Evolutionary conservation across 176 grass and related monocot genomes (phyloP).

Genomic region (Hordeum vulgare): MorexV3_pseudomolecules_assembly NC_058524.1:581242828-581243327

Average conservation of each 20-base stretch:
- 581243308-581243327: slow-evolving; percentile 21
- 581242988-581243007: not conserved
- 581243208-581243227: not conserved
- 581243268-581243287: slow-evolving; percentile 43
- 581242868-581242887: slow-evolving; percentile 14
- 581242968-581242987: slow-evolving; percentile 9
- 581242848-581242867: not conserved
- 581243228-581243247: not conserved
- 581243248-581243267: too few species aligned
- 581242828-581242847: not conserved
- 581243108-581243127: not conserved
- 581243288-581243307: slow-evolving; percentile 43
- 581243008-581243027: not conserved
- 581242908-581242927: slow-evolving; percentile 6
- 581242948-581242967: not conserved
- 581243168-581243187: not conserved
- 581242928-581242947: slow-evolving; percentile 9
- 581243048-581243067: not conserved
- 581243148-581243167: not conserved
- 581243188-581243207: not conserved
- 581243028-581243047: not conserved
- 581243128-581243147: not conserved
- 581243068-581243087: not conserved
- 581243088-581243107: not conserved
- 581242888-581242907: slow-evolving; percentile 5